Percentiles rank a stretch among this genome's conserved stretches.
phyloP scores from a whole-genome alignment of 352 stramenopile species.

The Aphanomyces stellatus region DNA sequence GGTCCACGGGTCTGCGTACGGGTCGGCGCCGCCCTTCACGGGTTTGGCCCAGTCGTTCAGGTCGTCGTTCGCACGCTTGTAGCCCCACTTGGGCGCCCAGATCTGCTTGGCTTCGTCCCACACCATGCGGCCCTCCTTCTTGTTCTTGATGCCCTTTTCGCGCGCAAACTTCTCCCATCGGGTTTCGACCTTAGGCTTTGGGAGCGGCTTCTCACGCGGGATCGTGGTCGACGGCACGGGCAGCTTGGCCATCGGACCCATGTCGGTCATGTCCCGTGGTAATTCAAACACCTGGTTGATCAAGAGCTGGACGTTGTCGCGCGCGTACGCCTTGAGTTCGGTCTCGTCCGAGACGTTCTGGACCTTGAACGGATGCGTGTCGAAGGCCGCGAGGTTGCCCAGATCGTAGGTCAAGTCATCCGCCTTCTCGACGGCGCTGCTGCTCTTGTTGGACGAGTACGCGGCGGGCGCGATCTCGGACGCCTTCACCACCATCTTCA shows the following conservation, averaged over 20 bases:
- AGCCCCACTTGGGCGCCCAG: slow-evolving; percentile 91
- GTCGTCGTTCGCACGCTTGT: slow-evolving; percentile 80
- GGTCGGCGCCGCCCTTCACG: slow-evolving; percentile 87
- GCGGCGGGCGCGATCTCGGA: slow-evolving; percentile 73
- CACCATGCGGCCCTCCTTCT: slow-evolving; percentile 95
- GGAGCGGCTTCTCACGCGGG: slow-evolving; percentile 84
- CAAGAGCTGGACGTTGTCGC: slow-evolving; percentile 91
- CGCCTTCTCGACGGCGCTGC: slow-evolving; percentile 62
- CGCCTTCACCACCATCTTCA: slow-evolving; percentile 58
- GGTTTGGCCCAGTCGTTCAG: slow-evolving; percentile 92
- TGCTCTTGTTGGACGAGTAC: slow-evolving; percentile 41
- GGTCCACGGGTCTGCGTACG: slow-evolving; percentile 88
- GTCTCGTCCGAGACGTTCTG: slow-evolving; percentile 61
- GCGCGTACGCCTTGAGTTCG: slow-evolving; percentile 82
- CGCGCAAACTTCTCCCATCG: slow-evolving; percentile 99
- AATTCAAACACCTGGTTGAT: slow-evolving; percentile 89
- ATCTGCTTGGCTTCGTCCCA: slow-evolving; percentile 93
- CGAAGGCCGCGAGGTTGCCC: slow-evolving; percentile 81
- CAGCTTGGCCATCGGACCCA: slow-evolving; percentile 83
- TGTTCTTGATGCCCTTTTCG: slow-evolving; percentile 96
- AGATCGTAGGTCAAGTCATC: slow-evolving; percentile 86
- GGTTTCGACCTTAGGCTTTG: slow-evolving; percentile 92
- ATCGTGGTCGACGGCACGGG: slow-evolving; percentile 55
- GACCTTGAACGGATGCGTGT: slow-evolving; percentile 81
- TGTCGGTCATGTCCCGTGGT: slow-evolving; percentile 88